Conservation (phyloP, 2,329 filamentous ascomycete species). For the Grosmannia penicillata region DNA sequence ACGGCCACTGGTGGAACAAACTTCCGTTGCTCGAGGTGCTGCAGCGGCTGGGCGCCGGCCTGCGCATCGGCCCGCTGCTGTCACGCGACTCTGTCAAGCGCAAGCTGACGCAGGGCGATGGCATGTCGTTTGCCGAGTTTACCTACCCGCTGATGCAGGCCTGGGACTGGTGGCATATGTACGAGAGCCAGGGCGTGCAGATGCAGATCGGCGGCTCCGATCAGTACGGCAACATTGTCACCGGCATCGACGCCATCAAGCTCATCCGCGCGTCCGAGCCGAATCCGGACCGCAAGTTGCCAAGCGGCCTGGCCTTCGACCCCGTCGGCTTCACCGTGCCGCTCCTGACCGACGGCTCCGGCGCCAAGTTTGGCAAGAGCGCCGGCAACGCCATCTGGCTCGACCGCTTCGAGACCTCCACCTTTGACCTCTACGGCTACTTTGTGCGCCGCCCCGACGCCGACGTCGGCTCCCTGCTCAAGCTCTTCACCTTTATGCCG, state of each 20-base stretch:
- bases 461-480: conserved; percentile 69
- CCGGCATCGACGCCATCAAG: conserved; percentile 76
- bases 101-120: conserved; percentile 71
- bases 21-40: conserved; percentile 62
- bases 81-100: conserved; percentile 63
- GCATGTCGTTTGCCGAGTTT: conserved; percentile 91
- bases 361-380: conserved; percentile 88
- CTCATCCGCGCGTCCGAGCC: conserved; percentile 46
- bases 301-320: conserved; percentile 28
- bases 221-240: conserved; percentile 90
- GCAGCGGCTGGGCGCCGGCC: conserved; percentile 54
- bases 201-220: conserved; percentile 92
- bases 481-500: conserved; percentile 82
- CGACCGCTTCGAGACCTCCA: conserved; percentile 61
- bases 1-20: conserved; percentile 68
- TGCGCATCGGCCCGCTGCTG: conserved; percentile 76
- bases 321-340: conserved; percentile 86
- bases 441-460: conserved; percentile 71
- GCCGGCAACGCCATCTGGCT: conserved; percentile 92
- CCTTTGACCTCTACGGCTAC: conserved; percentile 83
- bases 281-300: conserved; percentile 24
- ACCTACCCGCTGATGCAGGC: conserved; percentile 85
- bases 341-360: conserved; percentile 69
- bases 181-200: conserved; percentile 48
- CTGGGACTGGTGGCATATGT: conserved; percentile 94